Evolutionary conservation across 2,329 filamentous ascomycete species (phyloP), one percentile per base, ranked within the genome.

Genomic region (Aspergillus quadricinctus): DNA sequence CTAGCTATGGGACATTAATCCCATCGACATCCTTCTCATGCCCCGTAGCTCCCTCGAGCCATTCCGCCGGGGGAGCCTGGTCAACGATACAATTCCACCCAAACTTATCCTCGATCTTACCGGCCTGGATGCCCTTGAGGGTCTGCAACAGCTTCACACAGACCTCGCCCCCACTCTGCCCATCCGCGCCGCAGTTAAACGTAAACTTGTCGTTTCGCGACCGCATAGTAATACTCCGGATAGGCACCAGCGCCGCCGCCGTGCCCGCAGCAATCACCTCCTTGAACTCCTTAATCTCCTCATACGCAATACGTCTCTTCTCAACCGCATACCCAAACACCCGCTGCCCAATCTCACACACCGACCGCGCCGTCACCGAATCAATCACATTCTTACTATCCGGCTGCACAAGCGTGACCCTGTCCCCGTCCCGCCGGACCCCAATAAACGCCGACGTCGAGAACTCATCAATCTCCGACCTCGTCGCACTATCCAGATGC

Each of bases 181-280:
- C 79, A 21, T 72, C 68, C 21, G 69, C 66, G 6, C 75, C 74
- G 54, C 70, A 69, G 17, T 79, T 72, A 65, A 84, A 88, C 7
- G 71, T 70, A 67, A 86, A 83, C 54, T 79, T 83, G 58, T 85
- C 81, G 45, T 75, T 72, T 45, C 75, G 79, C 17, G 81, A 84
- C 50, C 75, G 83, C 66, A 92, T 85, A 2, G 90, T 94, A 72
- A 97, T 96, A 64, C 89, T 94, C 59, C 88, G 88, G 74, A 97
- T 94, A 1, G 93, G 93, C 3, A 97, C 92, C 53, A 99, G 80
- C 0, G 90, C 90, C 0, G 92, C 93, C 0, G 93, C 93, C 0
- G 93, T 97, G 1, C 93, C 93, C 2, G 92, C 92, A 3, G 93
- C 94, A 75, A 97, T 86, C 52, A 99, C 87, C 75, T 97, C 93